A percentile compares a stretch with the other conserved stretches of the same genome.
phyloP scores from a whole-genome alignment of 345 rosid species.

The Fremontodendron californicum region DNA sequence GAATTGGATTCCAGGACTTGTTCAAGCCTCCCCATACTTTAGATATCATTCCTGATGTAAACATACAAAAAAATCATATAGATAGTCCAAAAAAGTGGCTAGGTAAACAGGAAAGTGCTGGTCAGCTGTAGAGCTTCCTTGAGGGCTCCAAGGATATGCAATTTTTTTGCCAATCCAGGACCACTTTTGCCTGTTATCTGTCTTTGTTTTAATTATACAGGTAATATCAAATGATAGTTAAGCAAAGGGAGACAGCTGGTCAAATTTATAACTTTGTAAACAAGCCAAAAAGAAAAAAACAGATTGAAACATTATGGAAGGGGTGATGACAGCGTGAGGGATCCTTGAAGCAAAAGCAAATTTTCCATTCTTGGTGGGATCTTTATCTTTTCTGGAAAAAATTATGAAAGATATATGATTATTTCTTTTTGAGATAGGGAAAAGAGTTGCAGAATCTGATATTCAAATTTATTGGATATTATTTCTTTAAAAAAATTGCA shows the following conservation, averaged over 20 bases:
- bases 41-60: neutral
- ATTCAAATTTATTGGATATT: no score
- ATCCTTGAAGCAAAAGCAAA: slow-evolving; percentile 43
- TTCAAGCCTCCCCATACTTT: neutral
- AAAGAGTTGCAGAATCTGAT: no score
- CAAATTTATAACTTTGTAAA: slow-evolving; percentile 28
- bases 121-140: neutral
- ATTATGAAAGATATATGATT: neutral
- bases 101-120: neutral
- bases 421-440: no score
- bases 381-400: neutral
- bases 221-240: neutral
- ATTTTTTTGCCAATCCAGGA: neutral
- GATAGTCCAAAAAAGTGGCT: neutral
- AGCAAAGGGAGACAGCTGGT: slow-evolving; percentile 28
- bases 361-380: slow-evolving; percentile 11
- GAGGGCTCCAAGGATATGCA: neutral
- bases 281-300: slow-evolving; percentile 13
- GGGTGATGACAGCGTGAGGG: slow-evolving; percentile 14
- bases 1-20: neutral
- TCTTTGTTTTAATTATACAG: neutral
- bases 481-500: no score
- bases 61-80: neutral
- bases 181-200: neutral
- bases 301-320: slow-evolving; percentile 17